Evolutionary conservation across 495 filamentous ascomycete species (phyloP), one percentile per base, ranked within the genome.

Genomic region (Glonium stellatum): DNA sequence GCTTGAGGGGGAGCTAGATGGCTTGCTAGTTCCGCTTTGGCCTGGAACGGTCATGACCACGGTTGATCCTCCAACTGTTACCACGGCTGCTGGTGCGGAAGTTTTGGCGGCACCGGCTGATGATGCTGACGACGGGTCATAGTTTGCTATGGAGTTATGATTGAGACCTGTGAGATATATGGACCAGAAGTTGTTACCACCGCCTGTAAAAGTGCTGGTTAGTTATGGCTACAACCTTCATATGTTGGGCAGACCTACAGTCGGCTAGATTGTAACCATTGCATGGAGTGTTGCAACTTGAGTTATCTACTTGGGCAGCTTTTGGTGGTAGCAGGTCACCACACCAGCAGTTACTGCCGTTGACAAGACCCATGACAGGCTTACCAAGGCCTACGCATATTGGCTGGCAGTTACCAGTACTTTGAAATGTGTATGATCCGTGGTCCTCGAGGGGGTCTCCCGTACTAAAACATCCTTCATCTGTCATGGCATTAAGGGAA

Each of bases 291-390:
- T 78, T 77, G 72, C 87, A 90, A 2, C 76, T 59, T 10, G 60
- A 62, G 62, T 83, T 74, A 39, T 76, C 72, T 2, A 81, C 77
- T 59, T 78, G 62, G 47, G 69, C 70, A 5, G 61, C 55, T 15
- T 73, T 63, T 19, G 80, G 75, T 8, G 87, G 87, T 36, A 86
- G 72, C 37, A 68, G 67, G 39, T 79, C 65, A 39, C 87, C 87
- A 66, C 87, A 90, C 55, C 68, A 86, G 70, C 87, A 90, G 15
- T 77, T 67, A 19, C 61, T 69, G 31, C 71, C 71, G 4, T 73
- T 72, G 6, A 68, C 70, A 52, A 77, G 69, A 35, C 66, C 81
- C 66, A 78, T 65, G 15, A 76, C 74, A 3, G 72, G 57, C 50
- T 67, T 66, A 15, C 63, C 56, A 5, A 67, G 42, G 3, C 48